Conservation (phyloP, 2,329 filamentous ascomycete genomes). For the Apiospora phragmitis region DNA sequence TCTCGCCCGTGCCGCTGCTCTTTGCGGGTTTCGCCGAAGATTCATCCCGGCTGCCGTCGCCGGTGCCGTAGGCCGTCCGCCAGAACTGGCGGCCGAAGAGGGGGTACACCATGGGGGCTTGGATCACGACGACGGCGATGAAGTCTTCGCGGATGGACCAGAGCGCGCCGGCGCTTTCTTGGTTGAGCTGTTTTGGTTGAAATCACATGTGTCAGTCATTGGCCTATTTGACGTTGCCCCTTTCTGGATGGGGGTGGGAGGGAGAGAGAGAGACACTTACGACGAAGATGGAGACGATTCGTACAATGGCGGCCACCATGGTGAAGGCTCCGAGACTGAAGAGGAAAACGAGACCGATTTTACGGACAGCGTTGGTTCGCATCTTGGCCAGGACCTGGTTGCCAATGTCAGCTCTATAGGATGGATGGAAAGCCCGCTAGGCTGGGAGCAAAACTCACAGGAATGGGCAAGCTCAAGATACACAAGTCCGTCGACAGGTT, state of each 20-base stretch:
- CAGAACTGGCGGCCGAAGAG: constrained; percentile 27
- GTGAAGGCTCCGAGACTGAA: constrained; percentile 16
- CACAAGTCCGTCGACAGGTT: constrained; percentile 16
- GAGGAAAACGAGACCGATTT: constrained; percentile 12
- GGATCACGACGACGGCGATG: constrained; percentile 38
- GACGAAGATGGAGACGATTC: constrained; percentile 14
- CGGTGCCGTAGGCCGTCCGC: constrained; percentile 12
- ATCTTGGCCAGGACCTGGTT: constrained; percentile 12
- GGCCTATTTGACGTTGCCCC: not conserved
- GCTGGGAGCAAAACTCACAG: not conserved
- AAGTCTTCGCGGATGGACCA: constrained; percentile 41
- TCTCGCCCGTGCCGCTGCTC: constrained; percentile 13
- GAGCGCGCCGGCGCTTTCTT: constrained; percentile 23
- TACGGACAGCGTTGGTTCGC: constrained; percentile 9
- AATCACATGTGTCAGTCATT: not conserved
- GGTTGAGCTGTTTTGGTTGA: not conserved
- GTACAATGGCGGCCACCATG: constrained; percentile 16
- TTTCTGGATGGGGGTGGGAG: no score
- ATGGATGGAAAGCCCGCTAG: not conserved
- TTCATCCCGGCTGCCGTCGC: not conserved
- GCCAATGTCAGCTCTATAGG: not conserved
- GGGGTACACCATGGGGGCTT: constrained; percentile 37
- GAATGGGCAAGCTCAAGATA: constrained; percentile 15
- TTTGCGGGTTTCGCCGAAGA: not conserved
- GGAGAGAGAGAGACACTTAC: not conserved